Conservation (phyloP, 768 basidiomycete genomes). For the Rhodotorula kratochvilovae region DNA sequence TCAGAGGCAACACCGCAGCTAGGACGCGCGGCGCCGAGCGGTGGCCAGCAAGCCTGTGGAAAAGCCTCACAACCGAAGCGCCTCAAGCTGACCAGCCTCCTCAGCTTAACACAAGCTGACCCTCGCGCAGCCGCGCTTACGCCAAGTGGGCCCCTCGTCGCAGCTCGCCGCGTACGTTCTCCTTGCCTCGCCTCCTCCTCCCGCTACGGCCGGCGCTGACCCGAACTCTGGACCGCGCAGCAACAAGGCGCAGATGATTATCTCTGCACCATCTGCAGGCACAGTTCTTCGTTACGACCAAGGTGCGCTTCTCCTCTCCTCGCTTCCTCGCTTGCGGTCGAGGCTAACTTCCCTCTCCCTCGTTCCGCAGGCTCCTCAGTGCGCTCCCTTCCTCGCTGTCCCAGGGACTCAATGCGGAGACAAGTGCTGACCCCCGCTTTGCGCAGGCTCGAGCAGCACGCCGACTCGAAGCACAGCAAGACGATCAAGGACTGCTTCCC, state of each 20-base stretch:
- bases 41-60: too few relatives aligned
- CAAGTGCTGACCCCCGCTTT: background rate
- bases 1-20: too few relatives aligned
- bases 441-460: slow-evolving; percentile 15
- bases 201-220: too few relatives aligned
- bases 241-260: slow-evolving; percentile 20
- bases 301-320: background rate
- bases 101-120: too few relatives aligned
- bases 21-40: too few relatives aligned
- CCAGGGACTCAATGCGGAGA: background rate
- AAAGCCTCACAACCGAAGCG: too few relatives aligned
- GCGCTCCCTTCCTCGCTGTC: background rate
- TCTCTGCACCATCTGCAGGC: slow-evolving; percentile 30
- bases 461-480: slow-evolving; percentile 21
- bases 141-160: slow-evolving; percentile 26
- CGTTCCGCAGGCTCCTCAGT: background rate
- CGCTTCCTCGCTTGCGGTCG: background rate
- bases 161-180: slow-evolving; percentile 18
- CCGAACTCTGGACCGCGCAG: background rate
- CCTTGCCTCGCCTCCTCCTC: background rate
- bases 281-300: slow-evolving; percentile 21
- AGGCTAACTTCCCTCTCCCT: background rate
- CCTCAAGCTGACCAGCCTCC: too few relatives aligned
- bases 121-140: slow-evolving; percentile 5
- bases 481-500: slow-evolving; percentile 22